Base-by-base conservation (phyloP, 352 stramenopile species). In the Globisporangium nodosum region DNA sequence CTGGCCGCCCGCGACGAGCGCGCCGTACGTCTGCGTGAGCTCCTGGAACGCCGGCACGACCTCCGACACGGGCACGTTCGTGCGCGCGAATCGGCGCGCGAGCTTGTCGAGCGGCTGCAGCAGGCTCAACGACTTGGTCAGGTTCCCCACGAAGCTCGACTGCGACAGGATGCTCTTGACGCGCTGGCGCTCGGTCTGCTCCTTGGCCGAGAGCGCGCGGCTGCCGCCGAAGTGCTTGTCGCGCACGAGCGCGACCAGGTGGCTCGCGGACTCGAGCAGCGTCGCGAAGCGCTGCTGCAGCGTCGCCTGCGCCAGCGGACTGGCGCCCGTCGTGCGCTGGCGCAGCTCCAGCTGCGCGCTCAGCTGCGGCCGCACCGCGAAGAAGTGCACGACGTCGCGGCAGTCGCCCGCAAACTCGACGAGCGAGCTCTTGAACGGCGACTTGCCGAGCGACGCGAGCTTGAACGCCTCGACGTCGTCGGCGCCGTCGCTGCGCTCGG, bases 361-460 rank as follows among this genome's bases (percentile, higher is more conserved):
- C 16, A 49, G 43, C 43, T 49, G 43, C 43, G 43, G 16, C 16
- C 43, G 43, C 43, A n/a, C 43, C n/a, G 43, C 43, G 20, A 49
- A 49, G 43, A 49, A 49, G 43, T 12, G 0, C 5, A 49, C 9
- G 43, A 49, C 43, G 43, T 49, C 43, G 43, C 43, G 43, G 43
- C 43, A 49, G 43, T 49, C 43, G n/a, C n/a, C 20, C 16, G 43
- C 43, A 9, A 49, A 49, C 43, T 49, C 43, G 20, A 27, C n/a
- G 43, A 49, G 43, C n/a, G 43, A 49, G 43, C 43, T 49, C 18
- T 49, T 49, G 33, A 54, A 54, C 49, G 49, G 49, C n/a, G 49
- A 54, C 20, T 37, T 24, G 37, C 33, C 33, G 49, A 54, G 43
- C 20, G 43, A 49, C 43, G 43, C 43, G 20, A 49, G 43, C 43